Evolutionary conservation across 345 rosid species (phyloP), one percentile per base, ranked within the genome.

Genomic region (Boechera retrofracta): DNA sequence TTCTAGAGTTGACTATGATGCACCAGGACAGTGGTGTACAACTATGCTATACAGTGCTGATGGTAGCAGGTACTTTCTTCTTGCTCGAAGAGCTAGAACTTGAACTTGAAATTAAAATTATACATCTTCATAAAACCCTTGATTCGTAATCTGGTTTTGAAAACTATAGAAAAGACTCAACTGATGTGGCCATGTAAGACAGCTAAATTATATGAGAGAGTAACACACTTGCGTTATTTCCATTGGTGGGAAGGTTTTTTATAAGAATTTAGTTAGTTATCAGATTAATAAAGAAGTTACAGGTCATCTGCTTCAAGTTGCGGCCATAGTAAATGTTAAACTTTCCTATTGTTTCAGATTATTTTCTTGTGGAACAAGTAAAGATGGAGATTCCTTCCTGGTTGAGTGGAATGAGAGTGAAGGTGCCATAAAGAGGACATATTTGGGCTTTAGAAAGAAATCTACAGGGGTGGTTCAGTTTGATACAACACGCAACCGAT

Each of bases 1-100:
- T 45, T 92, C 96, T 56, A 85, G 96, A 79, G 98, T 90, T 61
- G 94, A 90, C 77, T 92, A 90, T 85, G 92, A 89, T 86, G 98
- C 98, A 42, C 97, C 93, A 12, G 96, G 96, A 21, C 88, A 60
- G 53, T 89, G 88, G 86, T 89, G 87, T 67, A 89, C 95, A 28
- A 86, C 83, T 59, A 90, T 91, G 97, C 86, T 88, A n/a, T 91
- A 93, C 69, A 91, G 97, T 80, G 88, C 91, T 4, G 95, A 93
- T 83, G 97, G 98, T 42, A 84, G 82, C 44, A 91, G 96, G 98
- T 92, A 60, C 32, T 8, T 51, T 33, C 38, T 51, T 21, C 38
- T 60, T 69, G 29, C 33, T 51, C 10, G n/a, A 52, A 18, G n/a
- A 53, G 45, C 55, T 60, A 35, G 38, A 72, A 77, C 71, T 39